Percentiles rank a stretch among this genome's conserved stretches.
phyloP scores from a whole-genome alignment of 805 yeast species.

The Yamadazyma sp. region DNA sequence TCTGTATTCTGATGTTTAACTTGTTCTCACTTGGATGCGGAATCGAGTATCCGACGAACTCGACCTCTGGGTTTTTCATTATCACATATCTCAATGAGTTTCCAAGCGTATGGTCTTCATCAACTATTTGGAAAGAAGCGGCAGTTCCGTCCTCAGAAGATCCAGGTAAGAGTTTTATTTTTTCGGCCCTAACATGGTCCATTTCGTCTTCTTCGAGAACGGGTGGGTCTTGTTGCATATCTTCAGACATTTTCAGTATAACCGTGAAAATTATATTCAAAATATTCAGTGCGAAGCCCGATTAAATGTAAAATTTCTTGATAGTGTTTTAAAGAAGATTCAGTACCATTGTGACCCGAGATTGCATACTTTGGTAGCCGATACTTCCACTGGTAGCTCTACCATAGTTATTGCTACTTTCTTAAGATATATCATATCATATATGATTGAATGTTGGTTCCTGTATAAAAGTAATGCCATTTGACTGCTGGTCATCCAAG shows the following conservation, averaged over 20 bases:
- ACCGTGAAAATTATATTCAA: too few species aligned
- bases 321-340: too few species aligned
- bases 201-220: conserved; percentile 34
- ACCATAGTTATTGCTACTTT: too few species aligned
- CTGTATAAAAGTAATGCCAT: too few species aligned
- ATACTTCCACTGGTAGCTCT: too few species aligned
- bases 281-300: conserved; percentile 10
- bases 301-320: too few species aligned
- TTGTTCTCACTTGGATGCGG: conserved; percentile 97
- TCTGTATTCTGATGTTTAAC: conserved; percentile 88
- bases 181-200: conserved; percentile 42
- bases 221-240: conserved; percentile 4
- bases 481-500: too few species aligned
- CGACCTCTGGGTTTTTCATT: conserved; percentile 97
- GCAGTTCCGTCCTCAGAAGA: conserved; percentile 91
- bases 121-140: conserved; percentile 88
- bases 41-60: conserved; percentile 96
- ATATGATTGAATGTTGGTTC: too few species aligned
- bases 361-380: too few species aligned
- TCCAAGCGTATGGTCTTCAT: conserved; percentile 96
- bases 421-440: too few species aligned
- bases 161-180: conserved; percentile 75
- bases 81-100: conserved; percentile 90
- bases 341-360: too few species aligned
- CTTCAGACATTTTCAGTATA: conserved; percentile 1